These are phyloP conservation scores for Pisolithus albus DNA, from an alignment of 768 basidiomycete genomes.

Conservation along the genomic window DNA sequence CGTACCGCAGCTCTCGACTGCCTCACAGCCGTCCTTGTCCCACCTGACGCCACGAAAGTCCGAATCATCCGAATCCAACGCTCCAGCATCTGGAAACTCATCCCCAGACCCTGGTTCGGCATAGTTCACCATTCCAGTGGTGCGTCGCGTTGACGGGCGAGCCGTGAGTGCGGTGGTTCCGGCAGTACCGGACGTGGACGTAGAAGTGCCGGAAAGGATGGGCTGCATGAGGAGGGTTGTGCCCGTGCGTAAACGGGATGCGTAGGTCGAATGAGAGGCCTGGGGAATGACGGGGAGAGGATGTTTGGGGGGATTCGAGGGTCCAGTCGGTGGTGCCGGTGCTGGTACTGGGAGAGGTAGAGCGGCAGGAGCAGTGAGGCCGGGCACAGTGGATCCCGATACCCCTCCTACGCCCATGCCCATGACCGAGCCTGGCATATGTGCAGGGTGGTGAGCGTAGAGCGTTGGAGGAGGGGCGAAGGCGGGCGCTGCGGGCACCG, in stretches of 20 bases:
- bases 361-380: slow-evolving; percentile 26
- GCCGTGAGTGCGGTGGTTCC: slow-evolving; percentile 23
- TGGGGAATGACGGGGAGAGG: slow-evolving; percentile 60
- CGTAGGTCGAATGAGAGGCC: slow-evolving; percentile 74
- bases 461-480: slow-evolving; percentile 5
- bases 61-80: slow-evolving; percentile 77
- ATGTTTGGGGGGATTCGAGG: slow-evolving; percentile 46
- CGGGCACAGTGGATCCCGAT: slow-evolving; percentile 6
- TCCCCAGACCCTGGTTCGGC: slow-evolving; percentile 82
- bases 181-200: no score
- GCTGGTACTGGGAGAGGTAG: slow-evolving; percentile 10
- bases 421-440: slow-evolving; percentile 23
- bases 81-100: slow-evolving; percentile 74
- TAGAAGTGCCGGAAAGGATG: slow-evolving; percentile 31
- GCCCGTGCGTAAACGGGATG: slow-evolving; percentile 87
- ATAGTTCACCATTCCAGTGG: slow-evolving; percentile 69
- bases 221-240: slow-evolving; percentile 89
- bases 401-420: no score
- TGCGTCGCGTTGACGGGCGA: slow-evolving; percentile 50
- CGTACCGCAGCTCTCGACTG: slow-evolving; percentile 33
- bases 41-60: slow-evolving; percentile 70
- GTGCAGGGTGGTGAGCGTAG: slow-evolving; percentile 27
- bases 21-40: slow-evolving; percentile 51
- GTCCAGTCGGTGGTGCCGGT: slow-evolving; percentile 23
- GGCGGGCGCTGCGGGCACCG: neutral